Percentiles rank a stretch among this genome's conserved stretches.
phyloP scores from a whole-genome alignment of 345 rosid species.

The Litchi chinensis region DNA sequence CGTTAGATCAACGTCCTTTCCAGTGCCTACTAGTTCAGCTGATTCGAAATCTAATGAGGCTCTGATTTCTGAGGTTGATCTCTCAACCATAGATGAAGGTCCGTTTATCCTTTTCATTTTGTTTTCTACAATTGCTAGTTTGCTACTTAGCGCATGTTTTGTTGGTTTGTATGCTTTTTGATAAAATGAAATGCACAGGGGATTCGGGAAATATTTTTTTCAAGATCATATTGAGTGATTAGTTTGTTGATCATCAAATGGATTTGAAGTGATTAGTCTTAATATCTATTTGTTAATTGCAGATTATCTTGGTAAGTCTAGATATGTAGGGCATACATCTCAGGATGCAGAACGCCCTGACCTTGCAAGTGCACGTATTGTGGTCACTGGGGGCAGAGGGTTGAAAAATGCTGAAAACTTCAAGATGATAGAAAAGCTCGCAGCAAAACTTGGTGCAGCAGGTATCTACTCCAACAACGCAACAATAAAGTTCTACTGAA shows the following conservation, averaged over 20 bases:
- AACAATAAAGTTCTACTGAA: background rate
- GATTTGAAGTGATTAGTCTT: background rate
- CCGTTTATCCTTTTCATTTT: conserved; percentile 36
- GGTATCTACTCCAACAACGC: conserved; percentile 39
- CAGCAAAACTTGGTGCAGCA: conserved; percentile 96
- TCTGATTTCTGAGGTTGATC: conserved; percentile 89
- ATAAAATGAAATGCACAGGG: background rate
- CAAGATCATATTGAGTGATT: background rate
- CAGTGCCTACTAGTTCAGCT: conserved; percentile 35
- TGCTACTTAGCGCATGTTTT: background rate
- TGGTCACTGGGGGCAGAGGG: conserved; percentile 91
- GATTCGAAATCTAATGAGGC: conserved; percentile 57
- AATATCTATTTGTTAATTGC: conserved; percentile 19
- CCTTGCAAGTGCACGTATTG: conserved; percentile 88
- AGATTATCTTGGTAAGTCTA: conserved; percentile 71
- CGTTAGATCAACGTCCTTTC: conserved; percentile 81
- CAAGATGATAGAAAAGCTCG: conserved; percentile 92
- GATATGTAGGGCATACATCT: conserved; percentile 63
- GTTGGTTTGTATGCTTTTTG: conserved; percentile 1
- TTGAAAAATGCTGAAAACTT: conserved; percentile 92
- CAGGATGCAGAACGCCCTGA: conserved; percentile 94
- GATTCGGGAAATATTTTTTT: background rate
- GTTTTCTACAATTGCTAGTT: background rate
- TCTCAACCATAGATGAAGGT: conserved; percentile 81
- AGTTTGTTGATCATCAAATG: background rate